These are phyloP conservation scores for Microstegium vimineum DNA, from an alignment of 176 grass and related monocot species.

Conservation along the genomic window DNA sequence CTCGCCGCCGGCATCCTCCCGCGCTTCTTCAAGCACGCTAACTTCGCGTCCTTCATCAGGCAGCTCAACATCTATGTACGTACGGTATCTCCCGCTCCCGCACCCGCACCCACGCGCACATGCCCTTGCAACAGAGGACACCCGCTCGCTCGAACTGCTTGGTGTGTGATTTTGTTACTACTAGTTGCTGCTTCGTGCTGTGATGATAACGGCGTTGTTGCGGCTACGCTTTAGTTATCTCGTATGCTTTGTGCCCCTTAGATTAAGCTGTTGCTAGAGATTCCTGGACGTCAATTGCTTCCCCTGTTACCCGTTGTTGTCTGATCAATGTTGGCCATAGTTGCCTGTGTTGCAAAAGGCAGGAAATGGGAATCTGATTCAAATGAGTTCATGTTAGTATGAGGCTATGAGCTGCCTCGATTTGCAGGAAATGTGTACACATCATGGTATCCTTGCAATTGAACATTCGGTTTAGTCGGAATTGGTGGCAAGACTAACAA, in stretches of 20 bases:
- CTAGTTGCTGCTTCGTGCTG: neutral
- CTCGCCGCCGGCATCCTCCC: slow-evolving; percentile 50
- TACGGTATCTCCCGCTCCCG: neutral
- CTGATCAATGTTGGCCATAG: neutral
- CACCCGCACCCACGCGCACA: neutral
- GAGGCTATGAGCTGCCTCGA: neutral
- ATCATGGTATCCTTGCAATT: neutral
- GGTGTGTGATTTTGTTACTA: neutral
- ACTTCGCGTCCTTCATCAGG: slow-evolving; percentile 76
- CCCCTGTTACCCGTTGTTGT: neutral
- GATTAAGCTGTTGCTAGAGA: neutral
- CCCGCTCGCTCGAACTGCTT: neutral
- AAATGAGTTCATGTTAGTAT: neutral
- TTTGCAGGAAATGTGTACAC: neutral
- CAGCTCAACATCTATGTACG: slow-evolving; percentile 79
- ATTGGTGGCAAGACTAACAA: neutral
- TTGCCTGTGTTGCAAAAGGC: neutral
- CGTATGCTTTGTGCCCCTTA: neutral
- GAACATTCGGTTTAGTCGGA: neutral
- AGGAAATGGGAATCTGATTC: neutral
- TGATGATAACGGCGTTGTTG: neutral
- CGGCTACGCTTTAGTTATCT: neutral
- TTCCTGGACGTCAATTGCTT: neutral
- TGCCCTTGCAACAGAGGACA: neutral
- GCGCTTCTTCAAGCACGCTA: slow-evolving; percentile 79